Conservation (phyloP, 2,329 filamentous ascomycete genomes). For the Diaporthe ilicicola region DNA sequence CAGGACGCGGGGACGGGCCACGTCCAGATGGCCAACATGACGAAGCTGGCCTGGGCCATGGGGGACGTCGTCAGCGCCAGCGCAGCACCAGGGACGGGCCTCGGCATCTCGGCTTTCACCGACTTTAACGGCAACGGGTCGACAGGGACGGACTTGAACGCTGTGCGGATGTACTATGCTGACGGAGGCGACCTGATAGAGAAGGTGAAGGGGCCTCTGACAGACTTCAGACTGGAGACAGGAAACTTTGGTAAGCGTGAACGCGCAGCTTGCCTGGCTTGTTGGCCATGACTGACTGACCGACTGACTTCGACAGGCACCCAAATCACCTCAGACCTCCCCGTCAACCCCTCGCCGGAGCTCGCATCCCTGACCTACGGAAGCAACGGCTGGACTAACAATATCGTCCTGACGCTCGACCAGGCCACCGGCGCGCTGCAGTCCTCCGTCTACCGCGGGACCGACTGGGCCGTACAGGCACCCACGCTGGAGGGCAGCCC, state of each 20-base stretch:
- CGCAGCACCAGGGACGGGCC: slow-evolving; percentile 27
- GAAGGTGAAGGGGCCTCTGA: slow-evolving; percentile 25
- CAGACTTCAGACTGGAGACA: background rate
- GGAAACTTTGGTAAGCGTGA: slow-evolving; percentile 28
- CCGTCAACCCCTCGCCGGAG: slow-evolving; percentile 29
- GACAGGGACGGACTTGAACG: slow-evolving; percentile 25
- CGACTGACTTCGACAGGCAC: background rate
- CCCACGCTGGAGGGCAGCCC: slow-evolving; percentile 22
- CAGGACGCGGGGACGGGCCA: slow-evolving; percentile 22
- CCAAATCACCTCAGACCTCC: slow-evolving; percentile 24
- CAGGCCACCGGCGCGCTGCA: slow-evolving; percentile 25
- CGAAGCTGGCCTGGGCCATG: slow-evolving; percentile 16
- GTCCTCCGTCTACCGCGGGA: slow-evolving; percentile 22
- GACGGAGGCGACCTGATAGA: slow-evolving; percentile 27
- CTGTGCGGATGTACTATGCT: slow-evolving; percentile 25
- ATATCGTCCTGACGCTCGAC: slow-evolving; percentile 27
- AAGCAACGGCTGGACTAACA: slow-evolving; percentile 33
- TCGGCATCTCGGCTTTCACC: slow-evolving; percentile 29
- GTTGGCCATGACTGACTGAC: background rate
- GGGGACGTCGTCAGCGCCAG: slow-evolving; percentile 11
- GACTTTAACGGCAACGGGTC: slow-evolving; percentile 20
- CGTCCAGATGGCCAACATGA: slow-evolving; percentile 32
- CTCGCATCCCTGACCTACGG: slow-evolving; percentile 32
- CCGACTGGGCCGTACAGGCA: slow-evolving; percentile 25
- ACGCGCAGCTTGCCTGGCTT: background rate